Evolutionary conservation across 306 rosid species (phyloP), one percentile per base, ranked within the genome.

Genomic region (Comarum palustre): DNA sequence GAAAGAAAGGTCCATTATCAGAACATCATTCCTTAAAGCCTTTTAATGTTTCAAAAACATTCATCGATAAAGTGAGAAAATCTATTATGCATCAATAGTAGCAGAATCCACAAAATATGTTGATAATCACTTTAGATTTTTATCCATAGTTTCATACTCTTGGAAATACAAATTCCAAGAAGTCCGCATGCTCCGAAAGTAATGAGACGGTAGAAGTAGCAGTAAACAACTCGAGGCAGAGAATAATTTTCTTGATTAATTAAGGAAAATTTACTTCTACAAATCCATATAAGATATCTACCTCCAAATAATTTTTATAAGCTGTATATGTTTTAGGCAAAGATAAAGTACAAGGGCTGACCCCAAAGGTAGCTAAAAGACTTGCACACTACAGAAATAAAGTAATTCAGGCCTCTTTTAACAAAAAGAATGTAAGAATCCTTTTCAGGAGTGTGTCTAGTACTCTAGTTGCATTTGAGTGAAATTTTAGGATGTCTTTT

Each of bases 1-100:
- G 75, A 27, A 15, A 24, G 61, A 73, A 71, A 70, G 16, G 62
- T 22, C 71, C 7, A 31, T 9, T 47, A 36, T 16, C 55, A 62
- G 25, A 61, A 54, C 24, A 31, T 19, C 25, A 41, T 34, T 27
- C 70, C 29, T 36, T 13, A 59, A 63, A 24, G 8, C 67, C 68
- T 39, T 25, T 31, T 19, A 3, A 34, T 55, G 61, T 24, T 55
- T n/a, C 59, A 22, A 15, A 71, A 38, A 22, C 15, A 52, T 12
- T 36, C 10, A 70, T 2, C 14, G 32, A 12, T 6, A 10, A 46
- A 68, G 73, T 58, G 22, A 31, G 63, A 57, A 68, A 69, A 7
- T n/a, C 47, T 6, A 34, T 32, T n/a, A 69, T 51, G 41, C 48
- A 13, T 51, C 5, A 17, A 31, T 47, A 47, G 60, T 29, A 43